phyloP scores from a whole-genome alignment of 768 basidiomycete species.

The Polyporus arcularius region DNA sequence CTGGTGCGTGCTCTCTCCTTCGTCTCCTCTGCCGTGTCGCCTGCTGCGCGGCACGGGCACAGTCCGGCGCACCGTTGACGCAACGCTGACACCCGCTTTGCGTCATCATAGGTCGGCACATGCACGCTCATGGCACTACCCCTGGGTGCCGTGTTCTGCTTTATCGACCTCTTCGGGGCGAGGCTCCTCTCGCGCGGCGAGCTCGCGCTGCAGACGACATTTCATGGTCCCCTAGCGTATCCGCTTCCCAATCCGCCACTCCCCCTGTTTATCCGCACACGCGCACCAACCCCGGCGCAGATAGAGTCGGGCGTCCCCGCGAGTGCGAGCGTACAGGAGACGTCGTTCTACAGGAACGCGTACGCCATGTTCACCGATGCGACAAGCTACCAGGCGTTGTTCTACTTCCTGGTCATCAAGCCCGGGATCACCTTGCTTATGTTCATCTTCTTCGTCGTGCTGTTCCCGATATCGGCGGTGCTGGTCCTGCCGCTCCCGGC shows the following conservation, averaged over 20 bases:
- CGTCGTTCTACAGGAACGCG: constrained; percentile 78
- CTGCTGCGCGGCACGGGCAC: not conserved
- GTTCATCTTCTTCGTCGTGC: constrained; percentile 51
- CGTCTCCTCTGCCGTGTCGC: not conserved
- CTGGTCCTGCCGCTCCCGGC: constrained; percentile 70
- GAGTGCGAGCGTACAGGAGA: constrained; percentile 44
- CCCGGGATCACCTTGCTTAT: constrained; percentile 75
- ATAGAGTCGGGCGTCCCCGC: constrained; percentile 44
- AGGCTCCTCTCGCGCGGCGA: constrained; percentile 71
- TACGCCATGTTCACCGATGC: constrained; percentile 86
- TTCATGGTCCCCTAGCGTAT: constrained; percentile 68
- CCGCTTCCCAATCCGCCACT: constrained; percentile 64
- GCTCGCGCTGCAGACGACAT: constrained; percentile 67
- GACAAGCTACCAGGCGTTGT: constrained; percentile 81
- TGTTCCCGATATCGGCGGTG: constrained; percentile 58
- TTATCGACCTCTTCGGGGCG: constrained; percentile 75
- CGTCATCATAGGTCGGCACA: constrained; percentile 61
- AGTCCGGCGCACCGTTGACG: not conserved
- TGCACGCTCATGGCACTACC: constrained; percentile 79
- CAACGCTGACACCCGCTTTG: not conserved
- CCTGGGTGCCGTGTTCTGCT: constrained; percentile 75
- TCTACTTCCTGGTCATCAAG: constrained; percentile 89
- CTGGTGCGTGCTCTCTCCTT: constrained; percentile 49
- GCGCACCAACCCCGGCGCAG: constrained; percentile 49
- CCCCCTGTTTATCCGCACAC: constrained; percentile 73